Evolutionary conservation across 2,329 filamentous ascomycete genomes (phyloP).

Genomic region (Epichloe uncinata): DNA sequence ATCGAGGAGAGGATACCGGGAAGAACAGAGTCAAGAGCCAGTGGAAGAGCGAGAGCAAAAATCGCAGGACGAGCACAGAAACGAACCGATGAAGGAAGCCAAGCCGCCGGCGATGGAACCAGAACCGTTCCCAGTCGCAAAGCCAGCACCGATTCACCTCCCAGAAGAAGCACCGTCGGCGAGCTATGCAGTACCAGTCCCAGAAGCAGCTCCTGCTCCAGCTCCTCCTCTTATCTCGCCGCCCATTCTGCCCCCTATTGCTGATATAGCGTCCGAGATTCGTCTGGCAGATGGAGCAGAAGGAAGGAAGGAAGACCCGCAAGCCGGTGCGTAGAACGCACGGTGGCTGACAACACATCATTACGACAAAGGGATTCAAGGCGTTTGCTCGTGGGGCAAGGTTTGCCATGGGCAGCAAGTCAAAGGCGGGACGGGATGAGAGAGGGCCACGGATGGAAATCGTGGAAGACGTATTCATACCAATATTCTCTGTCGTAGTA

Average conservation of each 20-base stretch:
- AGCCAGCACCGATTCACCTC: not conserved
- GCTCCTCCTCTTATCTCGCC: not conserved
- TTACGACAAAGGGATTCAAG: not conserved
- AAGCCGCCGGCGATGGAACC: not conserved
- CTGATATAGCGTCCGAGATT: not conserved
- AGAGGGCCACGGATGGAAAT: no score
- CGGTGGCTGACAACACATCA: slow-evolving; percentile 1
- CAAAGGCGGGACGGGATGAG: no score
- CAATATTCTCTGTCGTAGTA: no score
- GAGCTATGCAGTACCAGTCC: not conserved
- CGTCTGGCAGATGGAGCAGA: not conserved
- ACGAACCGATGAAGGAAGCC: slow-evolving; percentile 1
- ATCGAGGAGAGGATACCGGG: not conserved
- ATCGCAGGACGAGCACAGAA: slow-evolving; percentile 5
- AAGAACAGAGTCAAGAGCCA: slow-evolving; percentile 3
- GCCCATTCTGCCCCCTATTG: not conserved
- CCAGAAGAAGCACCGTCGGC: not conserved
- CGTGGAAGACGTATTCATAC: no score
- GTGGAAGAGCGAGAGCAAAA: slow-evolving; percentile 6
- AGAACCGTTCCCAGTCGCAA: not conserved
- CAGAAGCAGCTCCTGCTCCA: not conserved
- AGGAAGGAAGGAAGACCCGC: slow-evolving; percentile 5
- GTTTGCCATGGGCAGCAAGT: no score
- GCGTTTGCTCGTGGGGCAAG: not conserved
- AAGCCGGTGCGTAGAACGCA: slow-evolving; percentile 8